phyloP scores from a whole-genome alignment of 2,329 filamentous ascomycete species.

The Dryadomyces quercivorus region DNA sequence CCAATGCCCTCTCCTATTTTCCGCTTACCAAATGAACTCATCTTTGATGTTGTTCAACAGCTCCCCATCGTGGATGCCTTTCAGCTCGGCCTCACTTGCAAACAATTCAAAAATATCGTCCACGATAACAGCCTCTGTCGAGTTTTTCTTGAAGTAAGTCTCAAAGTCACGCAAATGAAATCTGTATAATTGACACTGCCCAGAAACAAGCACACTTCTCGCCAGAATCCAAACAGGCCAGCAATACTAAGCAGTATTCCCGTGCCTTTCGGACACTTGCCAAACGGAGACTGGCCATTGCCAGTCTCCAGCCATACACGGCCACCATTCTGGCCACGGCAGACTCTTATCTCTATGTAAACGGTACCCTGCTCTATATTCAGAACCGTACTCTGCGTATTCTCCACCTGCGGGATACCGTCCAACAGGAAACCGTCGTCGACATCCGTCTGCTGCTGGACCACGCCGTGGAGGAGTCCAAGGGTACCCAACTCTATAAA shows the following conservation, averaged over 20 bases:
- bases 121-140: constrained; percentile 44
- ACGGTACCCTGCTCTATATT: constrained; percentile 54
- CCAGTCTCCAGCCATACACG: constrained; percentile 49
- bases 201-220: constrained; percentile 3
- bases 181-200: neutral
- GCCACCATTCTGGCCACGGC: constrained; percentile 47
- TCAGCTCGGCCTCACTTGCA: constrained; percentile 40
- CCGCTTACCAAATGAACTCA: constrained; percentile 49
- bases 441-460: constrained; percentile 32
- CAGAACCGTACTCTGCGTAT: constrained; percentile 38
- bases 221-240: neutral
- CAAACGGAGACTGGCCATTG: constrained; percentile 47
- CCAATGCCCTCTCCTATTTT: constrained; percentile 19
- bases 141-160: constrained; percentile 42
- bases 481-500: constrained; percentile 24
- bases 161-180: no score
- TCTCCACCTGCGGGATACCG: constrained; percentile 41
- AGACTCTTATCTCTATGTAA: constrained; percentile 34
- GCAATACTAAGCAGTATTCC: constrained; percentile 25
- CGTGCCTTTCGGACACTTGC: constrained; percentile 45
- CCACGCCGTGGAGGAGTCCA: constrained; percentile 22
- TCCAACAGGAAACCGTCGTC: constrained; percentile 40
- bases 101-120: constrained; percentile 36
- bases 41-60: constrained; percentile 41
- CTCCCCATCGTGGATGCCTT: constrained; percentile 47